phyloP scores from a whole-genome alignment of 2,329 filamentous ascomycete species.

The Colletotrichum godetiae region DNA sequence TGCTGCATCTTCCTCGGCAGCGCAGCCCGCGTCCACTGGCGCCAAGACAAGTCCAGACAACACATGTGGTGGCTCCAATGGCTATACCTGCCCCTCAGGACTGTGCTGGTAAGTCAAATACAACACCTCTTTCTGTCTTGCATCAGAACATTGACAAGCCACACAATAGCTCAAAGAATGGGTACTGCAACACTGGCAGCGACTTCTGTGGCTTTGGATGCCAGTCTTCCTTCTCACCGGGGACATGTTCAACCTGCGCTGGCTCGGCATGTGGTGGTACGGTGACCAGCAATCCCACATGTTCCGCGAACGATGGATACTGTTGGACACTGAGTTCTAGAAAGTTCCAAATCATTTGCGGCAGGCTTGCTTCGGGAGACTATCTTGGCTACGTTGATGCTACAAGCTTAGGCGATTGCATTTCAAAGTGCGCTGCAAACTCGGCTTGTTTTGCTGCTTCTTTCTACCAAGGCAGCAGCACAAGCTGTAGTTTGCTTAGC shows the following conservation, averaged over 20 bases:
- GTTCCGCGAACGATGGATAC: slow-evolving; percentile 11
- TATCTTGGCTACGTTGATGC: slow-evolving; percentile 3
- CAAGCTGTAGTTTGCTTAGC: slow-evolving; percentile 15
- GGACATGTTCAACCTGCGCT: slow-evolving; percentile 15
- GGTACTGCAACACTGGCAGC: slow-evolving; percentile 34
- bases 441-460: slow-evolving; percentile 18
- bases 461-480: slow-evolving; percentile 16
- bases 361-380: slow-evolving; percentile 20
- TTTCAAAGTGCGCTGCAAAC: slow-evolving; percentile 19
- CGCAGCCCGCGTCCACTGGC: slow-evolving; percentile 12
- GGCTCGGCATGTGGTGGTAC: slow-evolving; percentile 17
- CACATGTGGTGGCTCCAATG: slow-evolving; percentile 52
- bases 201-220: slow-evolving; percentile 37
- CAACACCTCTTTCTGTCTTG: slow-evolving; percentile 15
- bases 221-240: slow-evolving; percentile 18
- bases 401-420: slow-evolving; percentile 24
- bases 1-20: slow-evolving; percentile 8
- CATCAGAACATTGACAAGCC: background rate
- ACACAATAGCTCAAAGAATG: slow-evolving; percentile 17
- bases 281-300: slow-evolving; percentile 9
- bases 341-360: slow-evolving; percentile 25
- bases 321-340: slow-evolving; percentile 25
- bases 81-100: slow-evolving; percentile 48
- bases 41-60: slow-evolving; percentile 43
- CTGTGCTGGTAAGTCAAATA: slow-evolving; percentile 32